Conservation (phyloP, 2,329 filamentous ascomycete species). For the Stachybotrys chartarum region DNA sequence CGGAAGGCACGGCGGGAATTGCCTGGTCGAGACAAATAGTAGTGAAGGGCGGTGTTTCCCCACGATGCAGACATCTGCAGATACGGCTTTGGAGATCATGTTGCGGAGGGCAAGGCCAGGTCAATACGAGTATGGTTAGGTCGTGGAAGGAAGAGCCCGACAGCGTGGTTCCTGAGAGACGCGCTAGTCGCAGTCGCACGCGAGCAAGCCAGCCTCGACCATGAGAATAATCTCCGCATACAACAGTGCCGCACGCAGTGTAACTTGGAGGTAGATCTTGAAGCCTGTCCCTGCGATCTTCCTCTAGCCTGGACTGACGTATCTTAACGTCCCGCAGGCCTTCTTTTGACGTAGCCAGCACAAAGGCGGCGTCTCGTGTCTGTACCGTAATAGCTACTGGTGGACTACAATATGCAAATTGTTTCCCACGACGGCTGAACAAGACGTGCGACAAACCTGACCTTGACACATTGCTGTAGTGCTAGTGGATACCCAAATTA, state of each 20-base stretch:
- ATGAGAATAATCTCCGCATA: slow-evolving; percentile 20
- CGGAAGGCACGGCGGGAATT: not conserved
- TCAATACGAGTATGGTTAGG: slow-evolving; percentile 1
- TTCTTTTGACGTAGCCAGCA: too few species aligned
- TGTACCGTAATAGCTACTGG: too few species aligned
- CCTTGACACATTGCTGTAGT: too few species aligned
- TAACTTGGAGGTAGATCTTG: not conserved
- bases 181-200: slow-evolving; percentile 21
- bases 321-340: too few species aligned
- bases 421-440: too few species aligned
- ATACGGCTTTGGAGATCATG: not conserved
- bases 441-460: too few species aligned
- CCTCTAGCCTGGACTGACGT: too few species aligned
- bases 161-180: slow-evolving; percentile 19
- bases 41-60: not conserved
- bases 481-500: not conserved
- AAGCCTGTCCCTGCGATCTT: not conserved
- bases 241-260: not conserved
- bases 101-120: not conserved
- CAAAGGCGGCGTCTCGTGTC: too few species aligned
- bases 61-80: not conserved
- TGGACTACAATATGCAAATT: too few species aligned
- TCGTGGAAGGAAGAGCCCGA: slow-evolving; percentile 15
- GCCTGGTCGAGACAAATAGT: not conserved
- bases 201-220: slow-evolving; percentile 19